Conservation (phyloP, 306 rosid species). For the Cicer bijugum region DNA sequence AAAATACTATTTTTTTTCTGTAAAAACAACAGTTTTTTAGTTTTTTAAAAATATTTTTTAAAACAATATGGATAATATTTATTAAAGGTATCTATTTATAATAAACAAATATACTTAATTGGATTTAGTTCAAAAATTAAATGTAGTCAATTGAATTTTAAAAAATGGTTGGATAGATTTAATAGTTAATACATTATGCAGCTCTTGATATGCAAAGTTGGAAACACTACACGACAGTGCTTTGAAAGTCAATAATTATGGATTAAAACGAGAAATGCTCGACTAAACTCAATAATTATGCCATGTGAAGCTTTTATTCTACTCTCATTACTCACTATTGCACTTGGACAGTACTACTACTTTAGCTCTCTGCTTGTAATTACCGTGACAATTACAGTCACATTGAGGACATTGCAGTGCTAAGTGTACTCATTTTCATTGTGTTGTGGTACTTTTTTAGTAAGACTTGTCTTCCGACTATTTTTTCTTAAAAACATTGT, state of each 20-base stretch:
- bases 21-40: too few species aligned
- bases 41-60: too few species aligned
- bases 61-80: too few species aligned
- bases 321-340: not conserved
- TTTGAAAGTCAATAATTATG: not conserved
- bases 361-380: not conserved
- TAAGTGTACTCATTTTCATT: too few species aligned
- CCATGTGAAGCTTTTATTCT: not conserved
- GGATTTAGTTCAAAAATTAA: too few species aligned
- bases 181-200: not conserved
- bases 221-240: not conserved
- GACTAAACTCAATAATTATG: conserved; percentile 4
- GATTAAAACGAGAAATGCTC: conserved; percentile 2
- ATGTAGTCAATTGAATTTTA: too few species aligned
- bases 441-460: too few species aligned
- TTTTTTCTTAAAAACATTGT: not conserved
- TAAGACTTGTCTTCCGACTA: too few species aligned
- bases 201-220: not conserved
- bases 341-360: not conserved
- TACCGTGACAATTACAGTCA: not conserved
- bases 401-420: too few species aligned
- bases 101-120: too few species aligned
- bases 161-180: not conserved
- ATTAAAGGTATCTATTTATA: too few species aligned
- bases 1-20: too few species aligned